Percentiles rank a stretch among this genome's conserved stretches.
Conservation (phyloP, 2,329 filamentous ascomycete species). For the Colletotrichum acutatum region DNA sequence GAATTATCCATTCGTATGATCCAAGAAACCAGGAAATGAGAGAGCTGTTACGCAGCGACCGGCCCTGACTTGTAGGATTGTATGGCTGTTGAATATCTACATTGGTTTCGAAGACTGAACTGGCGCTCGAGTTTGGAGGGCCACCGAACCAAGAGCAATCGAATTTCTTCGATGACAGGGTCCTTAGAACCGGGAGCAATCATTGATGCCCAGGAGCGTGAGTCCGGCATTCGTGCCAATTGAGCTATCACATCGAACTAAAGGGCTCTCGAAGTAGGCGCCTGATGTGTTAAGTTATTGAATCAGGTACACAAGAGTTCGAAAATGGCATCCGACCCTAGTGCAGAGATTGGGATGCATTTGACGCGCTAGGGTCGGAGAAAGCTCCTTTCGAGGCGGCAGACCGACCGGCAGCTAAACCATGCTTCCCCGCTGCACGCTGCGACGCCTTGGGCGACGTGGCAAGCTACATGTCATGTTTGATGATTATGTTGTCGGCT, state of each 20-base stretch:
- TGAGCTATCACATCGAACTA: background rate
- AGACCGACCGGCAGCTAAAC: slow-evolving; percentile 10
- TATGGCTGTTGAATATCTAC: no score
- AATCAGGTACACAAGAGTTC: background rate
- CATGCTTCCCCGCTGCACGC: slow-evolving; percentile 5
- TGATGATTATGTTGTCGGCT: background rate
- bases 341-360: background rate
- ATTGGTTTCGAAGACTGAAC: no score
- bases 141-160: no score
- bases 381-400: background rate
- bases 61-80: no score
- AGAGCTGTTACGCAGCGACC: no score
- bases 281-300: background rate
- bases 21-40: no score
- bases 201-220: no score
- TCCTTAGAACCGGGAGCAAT: no score
- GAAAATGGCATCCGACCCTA: background rate
- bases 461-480: background rate
- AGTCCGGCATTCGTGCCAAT: no score
- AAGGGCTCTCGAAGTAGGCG: background rate
- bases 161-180: no score
- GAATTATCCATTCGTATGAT: no score
- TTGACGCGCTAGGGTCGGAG: background rate
- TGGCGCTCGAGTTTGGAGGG: no score
- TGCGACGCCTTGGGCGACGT: background rate